Evolutionary conservation across 495 filamentous ascomycete species (phyloP).

Genomic region (Aspergillus haitiensis): DNA sequence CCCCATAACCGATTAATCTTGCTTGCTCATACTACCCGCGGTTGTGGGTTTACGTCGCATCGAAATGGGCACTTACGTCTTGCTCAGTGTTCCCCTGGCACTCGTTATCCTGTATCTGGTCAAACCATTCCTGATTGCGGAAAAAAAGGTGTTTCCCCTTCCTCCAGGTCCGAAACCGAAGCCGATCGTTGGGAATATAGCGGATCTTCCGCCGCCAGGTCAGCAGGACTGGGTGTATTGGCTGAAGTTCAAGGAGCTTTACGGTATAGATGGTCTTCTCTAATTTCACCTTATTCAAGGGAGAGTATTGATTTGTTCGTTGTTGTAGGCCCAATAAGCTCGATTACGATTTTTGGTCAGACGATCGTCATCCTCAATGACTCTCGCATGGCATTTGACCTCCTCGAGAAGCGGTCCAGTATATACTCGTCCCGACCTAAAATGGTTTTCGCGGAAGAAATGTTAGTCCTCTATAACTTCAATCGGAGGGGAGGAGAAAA

Average conservation of each 20-base stretch:
- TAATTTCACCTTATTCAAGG: not conserved
- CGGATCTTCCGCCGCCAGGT: constrained; percentile 42
- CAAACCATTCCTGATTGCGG: constrained; percentile 1
- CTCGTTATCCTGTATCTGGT: constrained; percentile 4
- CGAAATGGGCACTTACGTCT: not conserved
- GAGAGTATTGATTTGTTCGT: not conserved
- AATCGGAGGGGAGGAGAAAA: no score
- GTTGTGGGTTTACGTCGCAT: not conserved
- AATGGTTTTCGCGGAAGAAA: constrained; percentile 39
- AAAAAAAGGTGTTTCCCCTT: constrained; percentile 23
- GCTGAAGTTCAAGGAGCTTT: constrained; percentile 47
- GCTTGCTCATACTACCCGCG: not conserved
- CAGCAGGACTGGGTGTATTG: constrained; percentile 45
- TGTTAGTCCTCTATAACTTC: constrained; percentile 28
- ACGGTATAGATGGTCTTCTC: constrained; percentile 26
- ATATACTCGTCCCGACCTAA: constrained; percentile 45
- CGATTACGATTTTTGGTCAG: constrained; percentile 48
- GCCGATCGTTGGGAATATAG: constrained; percentile 48
- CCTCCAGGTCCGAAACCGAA: constrained; percentile 47
- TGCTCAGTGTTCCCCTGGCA: constrained; percentile 3
- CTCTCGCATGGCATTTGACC: constrained; percentile 38
- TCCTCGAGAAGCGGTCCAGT: constrained; percentile 48
- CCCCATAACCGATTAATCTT: not conserved
- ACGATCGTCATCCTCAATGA: constrained; percentile 53
- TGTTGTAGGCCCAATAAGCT: constrained; percentile 50